These are phyloP conservation scores for Candida succiphila DNA, from an alignment of 805 yeast species.

Conservation along the genomic window DNA sequence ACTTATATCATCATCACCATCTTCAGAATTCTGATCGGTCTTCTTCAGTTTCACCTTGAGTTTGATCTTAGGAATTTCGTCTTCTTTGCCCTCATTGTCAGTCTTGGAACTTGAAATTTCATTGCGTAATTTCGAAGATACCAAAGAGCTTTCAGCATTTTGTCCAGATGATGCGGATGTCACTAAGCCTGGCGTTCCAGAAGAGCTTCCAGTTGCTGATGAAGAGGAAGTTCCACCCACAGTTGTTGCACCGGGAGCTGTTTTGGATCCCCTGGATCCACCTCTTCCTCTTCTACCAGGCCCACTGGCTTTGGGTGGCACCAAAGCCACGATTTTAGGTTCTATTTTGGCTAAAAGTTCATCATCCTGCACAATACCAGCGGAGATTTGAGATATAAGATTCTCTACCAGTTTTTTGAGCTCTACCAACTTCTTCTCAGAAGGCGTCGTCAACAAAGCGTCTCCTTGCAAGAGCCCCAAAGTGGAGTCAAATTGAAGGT, in stretches of 20 bases:
- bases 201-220: no score
- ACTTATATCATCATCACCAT: constrained; percentile 2
- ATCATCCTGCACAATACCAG: constrained; percentile 17
- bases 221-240: not conserved
- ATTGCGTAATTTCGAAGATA: constrained; percentile 3
- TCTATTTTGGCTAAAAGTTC: constrained; percentile 14
- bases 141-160: constrained; percentile 1
- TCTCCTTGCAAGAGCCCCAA: constrained; percentile 57
- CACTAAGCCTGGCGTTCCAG: no score
- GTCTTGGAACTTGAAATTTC: not conserved
- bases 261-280: constrained; percentile 1
- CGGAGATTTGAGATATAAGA: constrained; percentile 27
- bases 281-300: constrained; percentile 6
- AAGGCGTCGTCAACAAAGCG: constrained; percentile 13
- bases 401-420: constrained; percentile 27
- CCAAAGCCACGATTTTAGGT: constrained; percentile 3
- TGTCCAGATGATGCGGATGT: not conserved
- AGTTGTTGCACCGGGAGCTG: not conserved
- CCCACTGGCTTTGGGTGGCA: not conserved
- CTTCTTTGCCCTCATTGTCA: not conserved
- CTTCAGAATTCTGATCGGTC: not conserved
- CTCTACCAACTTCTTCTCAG: constrained; percentile 7
- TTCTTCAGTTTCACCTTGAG: constrained; percentile 1
- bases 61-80: not conserved
- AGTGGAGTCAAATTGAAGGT: constrained; percentile 46